Evolutionary conservation across 148 eudicot species (phyloP), one percentile per base, ranked within the genome.

Genomic region (Fagopyrum tataricum): DNA sequence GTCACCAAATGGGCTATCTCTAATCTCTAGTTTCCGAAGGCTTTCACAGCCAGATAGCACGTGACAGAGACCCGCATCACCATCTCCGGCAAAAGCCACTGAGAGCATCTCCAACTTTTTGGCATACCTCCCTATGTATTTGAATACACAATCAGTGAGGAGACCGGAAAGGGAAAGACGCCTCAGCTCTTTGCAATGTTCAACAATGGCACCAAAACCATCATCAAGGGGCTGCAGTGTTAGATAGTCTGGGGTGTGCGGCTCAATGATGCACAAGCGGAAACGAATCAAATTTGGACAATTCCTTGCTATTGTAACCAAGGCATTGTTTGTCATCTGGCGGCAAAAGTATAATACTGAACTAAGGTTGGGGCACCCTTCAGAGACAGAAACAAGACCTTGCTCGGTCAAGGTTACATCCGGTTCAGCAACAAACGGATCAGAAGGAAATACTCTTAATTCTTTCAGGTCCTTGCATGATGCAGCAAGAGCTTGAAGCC

Each of bases 31-130:
- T 88, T 93, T 93, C 68, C 87, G 82, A 3, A 93, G 77, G 76
- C 84, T 93, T 77, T 81, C 87, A 82, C 98, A 93, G 37, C 98
- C 98, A 71, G 87, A 88, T 74, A 93, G 70, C 79, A 93, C 91
- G 44, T 85, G 82, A 2, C 80, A 82, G 91, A 90, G 87, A 4
- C 93, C 97, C 74, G 78, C 79, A 31, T 92, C 98, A 26, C 89
- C 88, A 6, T 85, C 86, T 41, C 93, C 96, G 14, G 96, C 98
- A 88, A 88, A 88, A 15, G 89, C 93, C 12, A 94, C 82, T 0
- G 98, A 91, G 9, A 94, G 96, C 98, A 89, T 91, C 79, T 91
- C 90, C 52, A 93, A 79, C 78, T 89, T 89, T 85, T 93, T 89
- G 0, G 92, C 98, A 75, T 91, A 89, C 88, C 81, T 89, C 49